Conservation (phyloP, 2,329 filamentous ascomycete species). For the Aspergillus caelatus region DNA sequence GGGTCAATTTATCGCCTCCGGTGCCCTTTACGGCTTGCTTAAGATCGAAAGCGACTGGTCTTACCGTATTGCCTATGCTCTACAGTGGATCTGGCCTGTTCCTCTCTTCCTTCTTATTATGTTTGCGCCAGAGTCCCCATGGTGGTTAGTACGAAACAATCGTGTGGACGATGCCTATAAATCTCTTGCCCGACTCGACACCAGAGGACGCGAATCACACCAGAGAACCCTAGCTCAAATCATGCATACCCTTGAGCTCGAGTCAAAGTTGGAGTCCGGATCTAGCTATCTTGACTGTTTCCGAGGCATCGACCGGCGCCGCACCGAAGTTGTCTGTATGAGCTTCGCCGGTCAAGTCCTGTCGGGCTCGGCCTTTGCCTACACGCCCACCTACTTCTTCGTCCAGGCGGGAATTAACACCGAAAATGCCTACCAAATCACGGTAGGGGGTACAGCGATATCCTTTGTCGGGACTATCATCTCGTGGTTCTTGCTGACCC, state of each 20-base stretch:
- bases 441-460: conserved; percentile 46
- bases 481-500: conserved; percentile 51
- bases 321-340: conserved; percentile 46
- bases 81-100: conserved; percentile 33
- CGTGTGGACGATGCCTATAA: conserved; percentile 22
- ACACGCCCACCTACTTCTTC: conserved; percentile 44
- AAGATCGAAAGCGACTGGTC: conserved; percentile 35
- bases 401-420: conserved; percentile 42
- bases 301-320: conserved; percentile 36
- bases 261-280: conserved; percentile 31
- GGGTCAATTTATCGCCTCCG: conserved; percentile 31
- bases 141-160: conserved; percentile 29
- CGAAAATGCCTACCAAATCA: conserved; percentile 39
- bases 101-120: conserved; percentile 25
- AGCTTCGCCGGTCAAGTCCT: conserved; percentile 42
- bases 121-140: conserved; percentile 31
- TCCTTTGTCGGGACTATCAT: conserved; percentile 61
- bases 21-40: conserved; percentile 36
- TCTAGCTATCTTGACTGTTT: conserved; percentile 37
- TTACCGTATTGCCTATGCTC: conserved; percentile 40
- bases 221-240: conserved; percentile 39
- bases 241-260: conserved; percentile 40
- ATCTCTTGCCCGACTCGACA: conserved; percentile 12
- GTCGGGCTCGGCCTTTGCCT: conserved; percentile 38
- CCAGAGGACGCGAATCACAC: conserved; percentile 16